These are phyloP conservation scores for Phylloboletellus chloephorus DNA, from an alignment of 1,284 basidiomycete genomes.

Conservation along the genomic window DNA sequence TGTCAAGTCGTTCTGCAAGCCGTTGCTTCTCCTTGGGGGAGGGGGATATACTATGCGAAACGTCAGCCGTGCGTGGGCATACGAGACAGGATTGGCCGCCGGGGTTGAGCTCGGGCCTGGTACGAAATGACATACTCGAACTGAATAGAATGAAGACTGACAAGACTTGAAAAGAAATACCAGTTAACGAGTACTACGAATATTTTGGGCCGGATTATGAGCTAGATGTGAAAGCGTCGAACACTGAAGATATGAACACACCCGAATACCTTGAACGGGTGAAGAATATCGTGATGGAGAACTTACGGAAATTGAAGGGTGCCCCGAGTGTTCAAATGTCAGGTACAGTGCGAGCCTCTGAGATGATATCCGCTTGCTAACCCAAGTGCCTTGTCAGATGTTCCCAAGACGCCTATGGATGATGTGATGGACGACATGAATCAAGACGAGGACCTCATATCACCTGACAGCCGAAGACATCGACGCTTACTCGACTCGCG, in stretches of 20 bases:
- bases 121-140: conserved; percentile 33
- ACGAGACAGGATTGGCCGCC: conserved; percentile 94
- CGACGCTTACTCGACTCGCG: conserved; percentile 66
- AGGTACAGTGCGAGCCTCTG: conserved; percentile 41
- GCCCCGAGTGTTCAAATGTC: conserved; percentile 90
- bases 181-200: conserved; percentile 97
- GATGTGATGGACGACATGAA: conserved; percentile 71
- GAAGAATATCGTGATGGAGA: conserved; percentile 88
- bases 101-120: conserved; percentile 88
- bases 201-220: conserved; percentile 98
- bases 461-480: conserved; percentile 70
- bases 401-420: conserved; percentile 77
- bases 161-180: conserved; percentile 62
- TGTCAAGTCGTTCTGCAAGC: conserved; percentile 94
- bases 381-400: conserved; percentile 43
- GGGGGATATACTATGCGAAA: conserved; percentile 99
- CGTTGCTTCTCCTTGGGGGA: conserved; percentile 89
- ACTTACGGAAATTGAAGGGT: conserved; percentile 76
- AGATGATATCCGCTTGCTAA: conserved; percentile 1
- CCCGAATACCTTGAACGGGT: conserved; percentile 91
- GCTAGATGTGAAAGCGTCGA: conserved; percentile 94
- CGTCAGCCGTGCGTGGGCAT: conserved; percentile 96
- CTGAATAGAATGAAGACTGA: conserved; percentile 5
- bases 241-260: conserved; percentile 95
- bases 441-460: conserved; percentile 75